Conservation (phyloP, 495 filamentous ascomycete genomes). For the Penicillium coffeae region DNA sequence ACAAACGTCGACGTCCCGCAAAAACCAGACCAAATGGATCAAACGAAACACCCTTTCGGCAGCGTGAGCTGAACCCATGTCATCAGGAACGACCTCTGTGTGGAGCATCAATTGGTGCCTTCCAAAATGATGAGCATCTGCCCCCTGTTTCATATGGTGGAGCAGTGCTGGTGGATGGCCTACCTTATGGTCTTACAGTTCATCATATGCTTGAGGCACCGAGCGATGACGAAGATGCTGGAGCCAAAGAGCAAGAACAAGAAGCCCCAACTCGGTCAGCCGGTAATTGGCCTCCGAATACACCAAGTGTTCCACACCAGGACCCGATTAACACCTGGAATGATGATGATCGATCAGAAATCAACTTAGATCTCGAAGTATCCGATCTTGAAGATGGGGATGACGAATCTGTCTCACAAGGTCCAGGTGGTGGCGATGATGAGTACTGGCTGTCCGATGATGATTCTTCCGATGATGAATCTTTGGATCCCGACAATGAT, state of each 20-base stretch:
- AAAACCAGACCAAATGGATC: conserved; percentile 29
- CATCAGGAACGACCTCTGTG: conserved; percentile 76
- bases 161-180: conserved; percentile 75
- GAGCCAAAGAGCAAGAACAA: conserved; percentile 19
- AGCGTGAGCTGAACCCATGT: conserved; percentile 35
- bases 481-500: conserved; percentile 42
- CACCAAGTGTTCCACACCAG: conserved; percentile 10
- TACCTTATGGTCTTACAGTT: conserved; percentile 87
- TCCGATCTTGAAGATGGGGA: conserved; percentile 48
- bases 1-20: conserved; percentile 42
- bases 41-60: conserved; percentile 29
- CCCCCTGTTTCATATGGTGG: conserved; percentile 90
- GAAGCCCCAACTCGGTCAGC: conserved; percentile 33
- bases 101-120: conserved; percentile 91
- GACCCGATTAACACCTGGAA: conserved; percentile 31
- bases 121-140: conserved; percentile 74
- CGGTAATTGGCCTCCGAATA: conserved; percentile 28
- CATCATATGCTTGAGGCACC: conserved; percentile 92
- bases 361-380: conserved; percentile 43
- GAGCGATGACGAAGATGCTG: conserved; percentile 53
- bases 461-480: conserved; percentile 47
- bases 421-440: conserved; percentile 27
- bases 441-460: conserved; percentile 43
- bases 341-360: conserved; percentile 31
- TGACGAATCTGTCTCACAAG: conserved; percentile 29